Evolutionary conservation across 73 alveolate genomes (phyloP).

Genomic region (Paramecium primaurelia): DNA sequence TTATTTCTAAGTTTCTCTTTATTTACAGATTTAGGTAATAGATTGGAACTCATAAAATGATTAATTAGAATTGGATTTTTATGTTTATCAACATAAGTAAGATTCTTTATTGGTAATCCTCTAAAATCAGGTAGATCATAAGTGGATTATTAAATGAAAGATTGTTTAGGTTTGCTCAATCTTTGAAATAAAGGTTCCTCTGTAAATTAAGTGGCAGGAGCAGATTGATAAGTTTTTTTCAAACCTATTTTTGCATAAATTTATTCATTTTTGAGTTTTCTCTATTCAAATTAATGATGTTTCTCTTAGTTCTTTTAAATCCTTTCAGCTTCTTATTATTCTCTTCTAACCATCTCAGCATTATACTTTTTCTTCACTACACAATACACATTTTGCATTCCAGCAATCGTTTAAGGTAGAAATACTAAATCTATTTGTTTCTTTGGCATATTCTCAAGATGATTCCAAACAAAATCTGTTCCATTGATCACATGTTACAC

Average conservation of each 20-base stretch:
- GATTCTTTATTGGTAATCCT: constrained; percentile 9
- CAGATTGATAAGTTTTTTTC: neutral
- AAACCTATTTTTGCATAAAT: neutral
- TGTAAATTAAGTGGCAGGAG: neutral
- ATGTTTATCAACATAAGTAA: neutral
- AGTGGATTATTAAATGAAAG: neutral
- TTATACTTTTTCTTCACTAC: neutral
- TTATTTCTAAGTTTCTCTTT: neutral
- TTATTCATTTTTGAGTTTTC: neutral
- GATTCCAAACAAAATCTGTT: constrained; percentile 17
- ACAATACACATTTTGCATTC: neutral
- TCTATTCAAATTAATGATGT: neutral
- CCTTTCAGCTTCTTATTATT: neutral
- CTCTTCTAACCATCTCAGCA: neutral
- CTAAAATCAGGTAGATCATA: constrained; percentile 35
- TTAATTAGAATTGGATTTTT: neutral
- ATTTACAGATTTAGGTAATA: neutral
- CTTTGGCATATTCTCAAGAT: neutral
- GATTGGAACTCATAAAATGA: neutral
- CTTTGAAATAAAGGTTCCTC: constrained; percentile 5
- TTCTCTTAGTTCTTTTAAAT: neutral
- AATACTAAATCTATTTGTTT: neutral
- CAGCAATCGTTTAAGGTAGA: neutral
- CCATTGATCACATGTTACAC: neutral
- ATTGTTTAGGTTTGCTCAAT: neutral